These are phyloP conservation scores for Vanrija sp. DNA, from an alignment of 1,284 basidiomycete species.

Conservation along the genomic window DNA sequence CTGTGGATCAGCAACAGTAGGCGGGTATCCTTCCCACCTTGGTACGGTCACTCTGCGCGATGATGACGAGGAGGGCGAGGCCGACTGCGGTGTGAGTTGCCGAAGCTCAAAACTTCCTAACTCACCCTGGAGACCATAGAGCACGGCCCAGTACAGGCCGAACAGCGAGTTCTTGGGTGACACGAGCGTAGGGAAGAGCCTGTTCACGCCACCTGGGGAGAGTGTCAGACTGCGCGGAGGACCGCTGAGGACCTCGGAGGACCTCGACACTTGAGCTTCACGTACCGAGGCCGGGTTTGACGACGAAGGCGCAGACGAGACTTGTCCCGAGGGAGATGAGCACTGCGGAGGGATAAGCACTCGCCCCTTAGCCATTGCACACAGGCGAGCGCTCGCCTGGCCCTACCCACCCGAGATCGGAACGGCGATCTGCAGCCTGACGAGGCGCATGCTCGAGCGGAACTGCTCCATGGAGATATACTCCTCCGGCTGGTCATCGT, in stretches of 20 bases:
- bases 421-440: constrained; percentile 68
- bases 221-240: neutral
- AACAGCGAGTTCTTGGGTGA: constrained; percentile 65
- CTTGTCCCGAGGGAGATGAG: constrained; percentile 40
- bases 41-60: constrained; percentile 69
- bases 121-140: constrained; percentile 45
- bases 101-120: neutral
- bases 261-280: neutral
- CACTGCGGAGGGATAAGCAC: constrained; percentile 15
- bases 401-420: constrained; percentile 62
- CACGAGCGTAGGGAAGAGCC: constrained; percentile 64
- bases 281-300: constrained; percentile 46
- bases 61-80: constrained; percentile 70
- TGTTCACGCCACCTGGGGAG: constrained; percentile 55
- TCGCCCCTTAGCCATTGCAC: neutral
- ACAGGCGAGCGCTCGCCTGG: neutral
- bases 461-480: constrained; percentile 46
- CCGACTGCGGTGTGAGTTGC: constrained; percentile 57
- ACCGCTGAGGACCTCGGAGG: no score
- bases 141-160: constrained; percentile 59
- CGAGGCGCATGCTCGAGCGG: constrained; percentile 41
- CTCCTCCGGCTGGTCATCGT: constrained; percentile 42
- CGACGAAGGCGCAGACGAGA: constrained; percentile 42
- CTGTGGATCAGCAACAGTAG: constrained; percentile 39
- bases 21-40: constrained; percentile 55